Evolutionary conservation across 108 stramenopile species (phyloP).

Genomic region (Aurantiochytrium sp.): DNA sequence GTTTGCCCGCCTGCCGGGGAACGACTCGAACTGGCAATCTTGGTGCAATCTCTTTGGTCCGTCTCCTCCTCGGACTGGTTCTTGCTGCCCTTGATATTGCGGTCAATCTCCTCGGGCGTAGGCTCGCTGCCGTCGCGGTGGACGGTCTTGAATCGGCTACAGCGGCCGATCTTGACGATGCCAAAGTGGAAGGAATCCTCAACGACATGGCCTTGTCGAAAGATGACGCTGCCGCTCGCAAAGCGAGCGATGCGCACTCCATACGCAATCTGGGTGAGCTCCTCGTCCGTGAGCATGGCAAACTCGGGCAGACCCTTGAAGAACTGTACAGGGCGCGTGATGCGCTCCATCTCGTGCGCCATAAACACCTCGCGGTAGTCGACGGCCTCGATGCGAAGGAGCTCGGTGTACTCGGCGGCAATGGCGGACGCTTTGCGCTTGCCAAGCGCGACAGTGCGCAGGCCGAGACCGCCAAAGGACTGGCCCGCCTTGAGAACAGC

Average conservation of each 20-base stretch:
- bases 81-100: background rate
- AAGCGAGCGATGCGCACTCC: background rate
- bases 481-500: background rate
- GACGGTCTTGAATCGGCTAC: background rate
- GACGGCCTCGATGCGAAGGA: background rate
- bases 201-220: background rate
- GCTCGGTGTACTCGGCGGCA: background rate
- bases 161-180: background rate
- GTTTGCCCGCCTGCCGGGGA: no score
- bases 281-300: background rate
- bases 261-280: background rate
- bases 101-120: background rate
- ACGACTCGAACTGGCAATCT: no score
- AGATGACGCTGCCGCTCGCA: background rate
- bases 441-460: background rate
- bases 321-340: background rate
- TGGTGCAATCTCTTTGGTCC: no score
- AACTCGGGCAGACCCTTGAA: background rate
- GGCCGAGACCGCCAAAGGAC: background rate
- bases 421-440: slow-evolving; percentile 4
- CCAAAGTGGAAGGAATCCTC: background rate
- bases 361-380: background rate
- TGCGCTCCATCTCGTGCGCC: background rate
- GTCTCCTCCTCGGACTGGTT: background rate
- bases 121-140: background rate